These are phyloP conservation scores for Zygosaccharomyces pseudobailii DNA, from an alignment of 1,139 yeast genomes.

Conservation along the genomic window DNA sequence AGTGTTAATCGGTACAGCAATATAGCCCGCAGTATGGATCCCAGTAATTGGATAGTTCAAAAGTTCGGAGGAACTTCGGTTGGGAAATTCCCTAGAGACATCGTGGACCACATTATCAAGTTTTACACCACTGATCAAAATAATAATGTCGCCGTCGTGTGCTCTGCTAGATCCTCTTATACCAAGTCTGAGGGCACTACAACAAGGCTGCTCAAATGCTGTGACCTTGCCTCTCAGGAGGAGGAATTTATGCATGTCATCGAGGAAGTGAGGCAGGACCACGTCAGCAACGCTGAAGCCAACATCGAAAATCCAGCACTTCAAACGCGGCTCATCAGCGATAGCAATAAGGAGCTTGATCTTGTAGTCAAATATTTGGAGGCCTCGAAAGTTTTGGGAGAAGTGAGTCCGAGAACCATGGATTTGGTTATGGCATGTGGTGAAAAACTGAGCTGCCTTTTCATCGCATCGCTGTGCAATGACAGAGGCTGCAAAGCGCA, in stretches of 20 bases:
- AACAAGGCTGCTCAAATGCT: conserved; percentile 70
- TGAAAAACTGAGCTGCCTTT: conserved; percentile 85
- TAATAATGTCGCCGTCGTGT: conserved; percentile 86
- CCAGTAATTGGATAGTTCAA: conserved; percentile 69
- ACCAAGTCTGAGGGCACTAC: conserved; percentile 96
- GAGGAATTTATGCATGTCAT: conserved; percentile 51
- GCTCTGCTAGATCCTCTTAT: conserved; percentile 89
- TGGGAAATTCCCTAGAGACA: conserved; percentile 84
- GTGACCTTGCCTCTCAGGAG: conserved; percentile 61
- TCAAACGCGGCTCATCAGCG: conserved; percentile 45
- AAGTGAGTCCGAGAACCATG: conserved; percentile 79
- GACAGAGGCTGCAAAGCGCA: conserved; percentile 73
- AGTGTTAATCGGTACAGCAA: neutral
- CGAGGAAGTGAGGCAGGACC: conserved; percentile 69
- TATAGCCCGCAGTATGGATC: neutral
- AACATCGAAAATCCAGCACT: conserved; percentile 47
- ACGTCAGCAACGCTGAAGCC: conserved; percentile 62
- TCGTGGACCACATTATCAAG: conserved; percentile 78
- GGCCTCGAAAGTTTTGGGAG: conserved; percentile 90
- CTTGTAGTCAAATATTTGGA: conserved; percentile 64
- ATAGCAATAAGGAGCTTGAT: conserved; percentile 61
- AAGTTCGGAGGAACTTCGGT: conserved; percentile 98
- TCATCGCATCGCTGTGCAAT: conserved; percentile 78
- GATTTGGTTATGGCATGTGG: conserved; percentile 92
- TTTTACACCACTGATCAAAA: conserved; percentile 45